phyloP scores from a whole-genome alignment of 129 eudicot genomes.

The Lonicera japonica region DNA sequence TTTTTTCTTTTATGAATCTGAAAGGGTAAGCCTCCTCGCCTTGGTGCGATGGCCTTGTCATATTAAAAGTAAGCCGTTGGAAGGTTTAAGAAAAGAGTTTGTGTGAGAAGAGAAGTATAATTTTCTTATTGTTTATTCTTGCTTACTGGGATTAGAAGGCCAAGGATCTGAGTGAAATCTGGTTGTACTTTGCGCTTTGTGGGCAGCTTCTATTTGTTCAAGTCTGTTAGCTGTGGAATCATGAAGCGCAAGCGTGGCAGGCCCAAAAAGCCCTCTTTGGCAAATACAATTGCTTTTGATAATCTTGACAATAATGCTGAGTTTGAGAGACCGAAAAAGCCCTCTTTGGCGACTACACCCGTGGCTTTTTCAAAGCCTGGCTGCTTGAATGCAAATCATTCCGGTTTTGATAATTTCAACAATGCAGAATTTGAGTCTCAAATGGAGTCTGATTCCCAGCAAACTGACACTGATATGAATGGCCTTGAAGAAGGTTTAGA shows the following conservation, averaged over 20 bases:
- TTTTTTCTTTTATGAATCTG: too few species aligned
- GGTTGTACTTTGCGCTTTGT: too few species aligned
- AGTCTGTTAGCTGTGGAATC: slow-evolving; percentile 1
- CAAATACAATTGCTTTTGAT: slow-evolving; percentile 23
- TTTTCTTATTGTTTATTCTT: too few species aligned
- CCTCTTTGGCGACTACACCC: slow-evolving; percentile 18
- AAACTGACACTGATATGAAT: slow-evolving; percentile 16
- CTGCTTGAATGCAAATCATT: slow-evolving; percentile 10
- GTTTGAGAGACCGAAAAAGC: slow-evolving; percentile 30
- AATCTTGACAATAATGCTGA: slow-evolving; percentile 33
- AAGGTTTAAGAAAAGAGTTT: too few species aligned
- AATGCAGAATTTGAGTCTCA: slow-evolving; percentile 33
- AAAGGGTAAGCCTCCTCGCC: too few species aligned
- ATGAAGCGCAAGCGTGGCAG: slow-evolving; percentile 81
- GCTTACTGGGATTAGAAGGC: too few species aligned
- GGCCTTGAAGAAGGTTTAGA: slow-evolving; percentile 10
- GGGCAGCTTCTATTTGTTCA: neutral
- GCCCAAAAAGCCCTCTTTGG: slow-evolving; percentile 29
- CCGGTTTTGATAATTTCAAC: slow-evolving; percentile 25
- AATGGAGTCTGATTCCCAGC: slow-evolving; percentile 32
- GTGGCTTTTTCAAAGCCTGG: slow-evolving; percentile 25
- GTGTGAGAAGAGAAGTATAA: too few species aligned
- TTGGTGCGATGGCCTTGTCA: too few species aligned
- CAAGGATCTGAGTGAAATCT: too few species aligned
- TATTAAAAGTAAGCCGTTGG: too few species aligned